phyloP scores from a whole-genome alignment of 768 basidiomycete species.

The Suillus decipiens region DNA sequence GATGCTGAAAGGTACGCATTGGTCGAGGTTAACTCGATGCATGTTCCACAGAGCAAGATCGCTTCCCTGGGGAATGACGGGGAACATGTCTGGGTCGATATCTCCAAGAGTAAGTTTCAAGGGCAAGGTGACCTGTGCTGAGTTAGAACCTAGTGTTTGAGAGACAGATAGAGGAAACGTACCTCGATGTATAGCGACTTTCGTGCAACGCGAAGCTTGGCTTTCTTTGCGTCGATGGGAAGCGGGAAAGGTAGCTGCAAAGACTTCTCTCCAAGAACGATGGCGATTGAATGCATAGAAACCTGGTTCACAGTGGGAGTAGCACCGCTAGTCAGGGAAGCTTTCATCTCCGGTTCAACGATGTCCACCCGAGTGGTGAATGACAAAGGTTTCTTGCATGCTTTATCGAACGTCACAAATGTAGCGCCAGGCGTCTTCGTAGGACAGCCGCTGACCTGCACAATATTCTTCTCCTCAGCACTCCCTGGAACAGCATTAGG shows the following conservation, averaged over 20 bases:
- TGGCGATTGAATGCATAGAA: neutral
- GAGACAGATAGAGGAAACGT: slow-evolving; percentile 2
- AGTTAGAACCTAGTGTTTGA: slow-evolving; percentile 3
- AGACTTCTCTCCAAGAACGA: slow-evolving; percentile 20
- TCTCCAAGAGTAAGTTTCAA: slow-evolving; percentile 16
- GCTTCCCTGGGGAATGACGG: slow-evolving; percentile 20
- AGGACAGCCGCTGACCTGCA: neutral
- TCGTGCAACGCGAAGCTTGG: slow-evolving; percentile 50
- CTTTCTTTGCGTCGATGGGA: slow-evolving; percentile 39
- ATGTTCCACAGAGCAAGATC: slow-evolving; percentile 35
- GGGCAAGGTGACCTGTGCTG: slow-evolving; percentile 24
- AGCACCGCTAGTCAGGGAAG: slow-evolving; percentile 20
- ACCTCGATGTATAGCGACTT: slow-evolving; percentile 53
- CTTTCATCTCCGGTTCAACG: slow-evolving; percentile 10
- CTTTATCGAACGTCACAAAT: slow-evolving; percentile 19
- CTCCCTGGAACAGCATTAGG: slow-evolving; percentile 15
- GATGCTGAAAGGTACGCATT: slow-evolving; percentile 35
- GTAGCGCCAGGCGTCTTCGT: neutral
- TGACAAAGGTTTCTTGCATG: slow-evolving; percentile 18
- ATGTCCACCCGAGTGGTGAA: slow-evolving; percentile 18
- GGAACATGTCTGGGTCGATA: slow-evolving; percentile 27
- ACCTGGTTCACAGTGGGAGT: slow-evolving; percentile 20
- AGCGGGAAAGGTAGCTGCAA: slow-evolving; percentile 43
- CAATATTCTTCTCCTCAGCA: slow-evolving; percentile 30
- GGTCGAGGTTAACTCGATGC: slow-evolving; percentile 41